phyloP scores from a whole-genome alignment of 306 rosid genomes.

The Geum urbanum region DNA sequence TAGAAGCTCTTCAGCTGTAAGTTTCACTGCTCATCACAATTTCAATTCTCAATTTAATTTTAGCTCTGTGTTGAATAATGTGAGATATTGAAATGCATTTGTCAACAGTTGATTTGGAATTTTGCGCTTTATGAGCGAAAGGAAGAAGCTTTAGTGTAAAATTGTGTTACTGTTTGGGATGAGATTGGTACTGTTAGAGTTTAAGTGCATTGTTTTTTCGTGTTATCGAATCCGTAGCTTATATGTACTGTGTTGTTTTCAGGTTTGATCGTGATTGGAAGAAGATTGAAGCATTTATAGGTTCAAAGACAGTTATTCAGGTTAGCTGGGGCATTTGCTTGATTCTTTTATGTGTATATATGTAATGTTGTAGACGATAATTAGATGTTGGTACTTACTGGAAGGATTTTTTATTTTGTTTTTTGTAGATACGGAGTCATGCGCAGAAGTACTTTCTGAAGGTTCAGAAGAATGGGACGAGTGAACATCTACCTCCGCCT shows the following conservation, averaged over 20 bases:
- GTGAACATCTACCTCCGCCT: slow-evolving; percentile 95
- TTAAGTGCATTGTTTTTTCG: not conserved
- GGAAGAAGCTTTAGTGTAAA: too few species aligned
- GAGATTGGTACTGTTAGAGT: not conserved
- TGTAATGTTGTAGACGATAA: not conserved
- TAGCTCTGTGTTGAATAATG: not conserved
- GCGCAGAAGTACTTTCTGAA: slow-evolving; percentile 92
- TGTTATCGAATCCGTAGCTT: not conserved
- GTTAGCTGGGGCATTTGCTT: slow-evolving; percentile 34
- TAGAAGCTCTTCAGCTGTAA: slow-evolving; percentile 96
- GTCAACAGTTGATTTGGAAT: too few species aligned
- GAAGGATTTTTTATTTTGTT: slow-evolving; percentile 2
- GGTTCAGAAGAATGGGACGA: slow-evolving; percentile 89
- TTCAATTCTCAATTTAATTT: not conserved
- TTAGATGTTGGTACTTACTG: not conserved
- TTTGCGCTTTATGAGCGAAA: too few species aligned
- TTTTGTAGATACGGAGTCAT: slow-evolving; percentile 84
- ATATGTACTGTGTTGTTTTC: slow-evolving; percentile 15
- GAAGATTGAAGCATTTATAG: slow-evolving; percentile 95
- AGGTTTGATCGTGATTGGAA: slow-evolving; percentile 99
- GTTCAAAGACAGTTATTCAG: slow-evolving; percentile 96
- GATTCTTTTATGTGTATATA: slow-evolving; percentile 1
- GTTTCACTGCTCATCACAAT: not conserved
- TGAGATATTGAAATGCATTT: too few species aligned
- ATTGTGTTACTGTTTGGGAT: not conserved